Conservation (phyloP, 2,329 filamentous ascomycete species). For the Hirsutella rhossiliensis region DNA sequence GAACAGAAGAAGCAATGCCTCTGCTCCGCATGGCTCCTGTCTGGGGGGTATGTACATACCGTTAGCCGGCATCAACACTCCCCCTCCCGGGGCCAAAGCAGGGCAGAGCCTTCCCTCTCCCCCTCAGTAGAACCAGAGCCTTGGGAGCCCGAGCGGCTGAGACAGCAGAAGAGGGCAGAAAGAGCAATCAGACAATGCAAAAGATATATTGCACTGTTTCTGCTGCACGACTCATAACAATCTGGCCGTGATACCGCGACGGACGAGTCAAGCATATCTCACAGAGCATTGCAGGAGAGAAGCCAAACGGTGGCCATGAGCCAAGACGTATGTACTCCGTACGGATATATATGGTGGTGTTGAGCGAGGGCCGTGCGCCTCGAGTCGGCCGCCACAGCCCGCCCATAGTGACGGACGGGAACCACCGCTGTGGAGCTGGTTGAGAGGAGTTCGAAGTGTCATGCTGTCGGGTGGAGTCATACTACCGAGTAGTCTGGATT, state of each 20-base stretch:
- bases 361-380: slow-evolving; percentile 1
- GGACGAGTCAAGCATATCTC: too few relatives aligned
- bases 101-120: not conserved
- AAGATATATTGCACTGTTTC: not conserved
- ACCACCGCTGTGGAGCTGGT: slow-evolving; percentile 1
- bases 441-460: not conserved
- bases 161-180: not conserved
- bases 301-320: not conserved
- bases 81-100: slow-evolving; percentile 4
- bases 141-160: not conserved
- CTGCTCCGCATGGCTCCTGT: slow-evolving; percentile 5
- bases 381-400: not conserved
- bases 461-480: not conserved
- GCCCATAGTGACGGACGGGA: not conserved
- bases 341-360: not conserved
- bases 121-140: not conserved
- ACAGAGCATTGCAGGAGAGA: not conserved
- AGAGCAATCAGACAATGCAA: not conserved
- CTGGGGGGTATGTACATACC: not conserved
- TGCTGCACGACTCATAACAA: not conserved
- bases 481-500: not conserved
- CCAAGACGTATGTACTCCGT: not conserved
- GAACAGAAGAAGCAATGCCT: slow-evolving; percentile 17
- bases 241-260: too few relatives aligned
- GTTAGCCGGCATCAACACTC: not conserved